phyloP scores from a whole-genome alignment of 345 rosid species.

The Pugionium dolabratum region DNA sequence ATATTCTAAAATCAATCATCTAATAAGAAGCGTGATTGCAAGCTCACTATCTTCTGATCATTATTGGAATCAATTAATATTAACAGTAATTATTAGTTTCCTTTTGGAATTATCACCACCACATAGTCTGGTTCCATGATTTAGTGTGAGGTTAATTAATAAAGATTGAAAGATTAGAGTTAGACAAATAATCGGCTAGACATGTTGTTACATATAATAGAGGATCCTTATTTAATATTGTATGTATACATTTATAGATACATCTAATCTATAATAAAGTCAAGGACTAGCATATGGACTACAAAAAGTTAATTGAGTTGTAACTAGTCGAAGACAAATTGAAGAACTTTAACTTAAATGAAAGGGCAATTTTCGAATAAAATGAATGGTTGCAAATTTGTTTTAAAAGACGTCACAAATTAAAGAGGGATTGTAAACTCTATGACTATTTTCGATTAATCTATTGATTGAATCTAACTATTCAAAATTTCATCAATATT shows the following conservation, averaged over 20 bases:
- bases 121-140: constrained; percentile 28
- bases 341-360: constrained; percentile 31
- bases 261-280: constrained; percentile 25
- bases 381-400: constrained; percentile 29
- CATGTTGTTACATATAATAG: constrained; percentile 43
- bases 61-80: constrained; percentile 17
- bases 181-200: constrained; percentile 39
- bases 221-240: constrained; percentile 1
- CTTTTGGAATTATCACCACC: constrained; percentile 16
- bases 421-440: constrained; percentile 23
- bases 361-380: constrained; percentile 29
- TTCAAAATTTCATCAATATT: not conserved
- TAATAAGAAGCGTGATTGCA: constrained; percentile 35
- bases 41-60: constrained; percentile 31
- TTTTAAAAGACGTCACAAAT: not conserved
- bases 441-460: constrained; percentile 18
- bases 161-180: constrained; percentile 10
- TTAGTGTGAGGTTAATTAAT: constrained; percentile 30
- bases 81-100: constrained; percentile 19
- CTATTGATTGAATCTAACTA: constrained; percentile 17
- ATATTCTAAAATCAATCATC: constrained; percentile 8
- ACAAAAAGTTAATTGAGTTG: constrained; percentile 9
- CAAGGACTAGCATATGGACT: constrained; percentile 22
- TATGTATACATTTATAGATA: not conserved
- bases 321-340: constrained; percentile 9